phyloP scores from a whole-genome alignment of 257 asterid genomes.

The Galeopsis tetrahit region DNA sequence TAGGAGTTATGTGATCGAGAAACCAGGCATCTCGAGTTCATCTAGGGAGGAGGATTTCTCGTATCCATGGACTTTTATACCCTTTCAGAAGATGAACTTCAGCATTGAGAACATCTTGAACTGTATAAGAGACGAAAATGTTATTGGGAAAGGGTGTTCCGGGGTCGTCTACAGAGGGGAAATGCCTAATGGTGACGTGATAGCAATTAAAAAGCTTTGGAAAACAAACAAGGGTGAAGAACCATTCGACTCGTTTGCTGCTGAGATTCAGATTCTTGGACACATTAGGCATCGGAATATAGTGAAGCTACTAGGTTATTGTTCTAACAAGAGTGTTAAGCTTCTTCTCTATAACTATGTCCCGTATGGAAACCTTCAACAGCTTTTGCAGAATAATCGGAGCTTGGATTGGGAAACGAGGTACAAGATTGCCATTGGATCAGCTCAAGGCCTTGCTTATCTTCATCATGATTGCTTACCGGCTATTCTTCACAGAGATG shows the following conservation, averaged over 20 bases:
- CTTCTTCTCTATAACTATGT: slow-evolving; percentile 86
- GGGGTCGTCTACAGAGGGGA: slow-evolving; percentile 88
- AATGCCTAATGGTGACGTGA: slow-evolving; percentile 75
- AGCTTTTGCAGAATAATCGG: slow-evolving; percentile 70
- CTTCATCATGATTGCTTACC: slow-evolving; percentile 95
- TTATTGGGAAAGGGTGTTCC: slow-evolving; percentile 87
- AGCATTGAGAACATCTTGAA: slow-evolving; percentile 68
- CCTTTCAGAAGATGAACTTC: slow-evolving; percentile 81
- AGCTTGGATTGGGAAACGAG: slow-evolving; percentile 93
- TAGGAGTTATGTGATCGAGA: slow-evolving; percentile 47
- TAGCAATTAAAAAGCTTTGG: slow-evolving; percentile 96
- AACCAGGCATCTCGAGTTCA: slow-evolving; percentile 40
- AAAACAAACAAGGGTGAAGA: slow-evolving; percentile 78
- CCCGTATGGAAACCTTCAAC: slow-evolving; percentile 85
- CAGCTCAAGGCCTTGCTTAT: slow-evolving; percentile 95
- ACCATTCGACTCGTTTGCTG: slow-evolving; percentile 75
- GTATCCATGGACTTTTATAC: slow-evolving; percentile 91
- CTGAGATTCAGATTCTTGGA: slow-evolving; percentile 93
- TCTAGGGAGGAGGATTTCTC: slow-evolving; percentile 72
- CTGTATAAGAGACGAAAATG: slow-evolving; percentile 78
- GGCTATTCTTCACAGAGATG: slow-evolving; percentile 85
- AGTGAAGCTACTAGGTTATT: slow-evolving; percentile 82
- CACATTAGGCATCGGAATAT: slow-evolving; percentile 94
- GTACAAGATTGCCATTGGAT: slow-evolving; percentile 85
- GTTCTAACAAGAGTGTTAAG: slow-evolving; percentile 80